Evolutionary conservation across 176 grass and related monocot genomes (phyloP), one percentile per base, ranked within the genome.

Genomic region (Puccinellia tenuiflora): DNA sequence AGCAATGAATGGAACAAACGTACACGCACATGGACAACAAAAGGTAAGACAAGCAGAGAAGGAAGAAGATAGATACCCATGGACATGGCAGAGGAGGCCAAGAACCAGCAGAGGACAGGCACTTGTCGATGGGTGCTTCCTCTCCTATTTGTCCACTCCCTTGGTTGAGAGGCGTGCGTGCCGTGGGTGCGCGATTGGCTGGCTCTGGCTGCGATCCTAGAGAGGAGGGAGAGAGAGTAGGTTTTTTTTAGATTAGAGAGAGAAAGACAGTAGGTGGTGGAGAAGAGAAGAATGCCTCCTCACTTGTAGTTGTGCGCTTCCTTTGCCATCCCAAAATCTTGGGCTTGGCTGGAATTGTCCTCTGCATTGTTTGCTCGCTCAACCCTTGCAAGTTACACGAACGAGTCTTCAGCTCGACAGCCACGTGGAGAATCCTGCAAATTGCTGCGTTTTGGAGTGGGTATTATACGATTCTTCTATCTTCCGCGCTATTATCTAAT

Each of bases 201-300:
- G 80, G 29, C 61, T 16, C 61, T 66, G 63, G n/a, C 81, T 53
- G 76, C 59, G 76, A 85, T 68, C 57, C 87, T 68, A 54, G 45
- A 65, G 67, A 64, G 5, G 21, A 16, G 40, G 45, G 29, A 22
- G 47, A 75, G 55, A 61, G 77, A 48, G 33, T 2, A 4, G 33
- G 33, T 34, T n/a, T n/a, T n/a, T n/a, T n/a, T n/a, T n/a, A n/a
- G n/a, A n/a, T n/a, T n/a, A n/a, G n/a, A n/a, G n/a, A n/a, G n/a
- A n/a, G n/a, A n/a, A n/a, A n/a, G n/a, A n/a, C n/a, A n/a, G 80
- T 83, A 81, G 82, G 87, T 76, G 82, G 82, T 80, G 69, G 81
- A 67, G 81, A 80, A 55, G 81, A 84, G 76, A 75, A 56, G 67
- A 43, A 65, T 75, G 80, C 20, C 46, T 9, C 22, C 37, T 46